Evolutionary conservation across 768 basidiomycete genomes (phyloP).

Genomic region (Tylopilus felleus): DNA sequence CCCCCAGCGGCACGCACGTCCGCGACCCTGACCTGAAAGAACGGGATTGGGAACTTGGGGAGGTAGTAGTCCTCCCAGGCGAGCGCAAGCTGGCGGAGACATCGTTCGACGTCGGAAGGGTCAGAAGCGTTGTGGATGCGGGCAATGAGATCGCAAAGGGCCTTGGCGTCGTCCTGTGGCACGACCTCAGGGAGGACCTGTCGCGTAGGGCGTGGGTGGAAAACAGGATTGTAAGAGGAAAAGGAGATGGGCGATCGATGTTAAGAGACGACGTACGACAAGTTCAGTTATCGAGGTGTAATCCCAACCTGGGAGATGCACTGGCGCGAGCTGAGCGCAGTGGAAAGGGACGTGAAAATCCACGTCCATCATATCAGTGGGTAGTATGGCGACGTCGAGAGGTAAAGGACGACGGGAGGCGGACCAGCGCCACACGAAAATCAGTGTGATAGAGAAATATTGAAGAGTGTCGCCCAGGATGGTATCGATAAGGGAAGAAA

Average conservation of each 20-base stretch:
- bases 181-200: conserved; percentile 24
- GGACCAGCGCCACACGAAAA: background rate
- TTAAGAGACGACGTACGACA: conserved; percentile 24
- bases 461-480: too few relatives aligned
- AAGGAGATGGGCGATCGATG: conserved; percentile 1
- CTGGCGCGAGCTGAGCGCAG: conserved; percentile 28
- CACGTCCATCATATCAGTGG: conserved; percentile 15
- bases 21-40: conserved; percentile 32
- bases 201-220: background rate
- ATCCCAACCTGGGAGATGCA: conserved; percentile 27
- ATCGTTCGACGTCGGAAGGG: conserved; percentile 18
- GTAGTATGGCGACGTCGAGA: background rate
- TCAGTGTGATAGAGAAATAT: too few relatives aligned
- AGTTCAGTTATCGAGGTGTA: conserved; percentile 26
- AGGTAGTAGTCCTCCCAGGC: conserved; percentile 33
- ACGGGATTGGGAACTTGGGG: conserved; percentile 29
- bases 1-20: conserved; percentile 31
- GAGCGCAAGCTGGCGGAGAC: conserved; percentile 26
- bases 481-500: conserved; percentile 11
- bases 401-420: background rate
- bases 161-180: conserved; percentile 19
- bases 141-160: conserved; percentile 16
- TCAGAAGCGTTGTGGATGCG: conserved; percentile 17
- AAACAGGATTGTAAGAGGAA: background rate
- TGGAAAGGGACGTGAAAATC: conserved; percentile 31